Evolutionary conservation across 2,329 filamentous ascomycete genomes (phyloP), one percentile per base, ranked within the genome.

Genomic region (Ascochyta koolunga): DNA sequence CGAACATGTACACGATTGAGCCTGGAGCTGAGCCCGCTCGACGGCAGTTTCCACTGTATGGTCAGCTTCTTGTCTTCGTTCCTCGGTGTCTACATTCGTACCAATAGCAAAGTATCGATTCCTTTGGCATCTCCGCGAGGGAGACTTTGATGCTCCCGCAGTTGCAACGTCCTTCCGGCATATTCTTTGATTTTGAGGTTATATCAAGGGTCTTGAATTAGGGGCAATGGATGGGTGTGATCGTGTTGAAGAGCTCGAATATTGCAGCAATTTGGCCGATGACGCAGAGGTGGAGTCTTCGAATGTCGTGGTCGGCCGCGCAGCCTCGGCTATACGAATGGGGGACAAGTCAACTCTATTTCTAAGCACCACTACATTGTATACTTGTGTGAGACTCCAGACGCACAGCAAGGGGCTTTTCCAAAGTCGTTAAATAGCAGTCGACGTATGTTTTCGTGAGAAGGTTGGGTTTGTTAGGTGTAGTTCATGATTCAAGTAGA

Each of bases 51-150:
- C 58, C 55, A 47, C 70, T 73, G 32, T 18, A 21, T 4, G 11
- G 22, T 44, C 18, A 49, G 39, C 21, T 33, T 16, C 5, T 33
- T 16, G 15, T 2, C n/a, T 3, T 16, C 15, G 7, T 9, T 16
- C 15, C n/a, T 9, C 11, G 31, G 27, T 29, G 11, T 29, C 4
- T 10, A 13, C 11, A 29, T 5, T 29, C 51, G 22, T 56, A 71
- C 69, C 70, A 73, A 48, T 70, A 71, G 58, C 70, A 72, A 15
- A 73, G 57, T 0, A 45, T 43, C 2, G 66, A 65, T n/a, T 63
- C 29, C 9, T 59, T 47, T 0, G 65, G 69, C 15, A 67, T 15
- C n/a, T 56, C 39, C 4, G 65, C 42, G n/a, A 71, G 51, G 6
- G 53, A 57, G 29, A 73, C 63, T 10, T 54, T 69, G 46, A 72